Conservation (phyloP, 1,284 basidiomycete genomes). For the Cerrena zonata region DNA sequence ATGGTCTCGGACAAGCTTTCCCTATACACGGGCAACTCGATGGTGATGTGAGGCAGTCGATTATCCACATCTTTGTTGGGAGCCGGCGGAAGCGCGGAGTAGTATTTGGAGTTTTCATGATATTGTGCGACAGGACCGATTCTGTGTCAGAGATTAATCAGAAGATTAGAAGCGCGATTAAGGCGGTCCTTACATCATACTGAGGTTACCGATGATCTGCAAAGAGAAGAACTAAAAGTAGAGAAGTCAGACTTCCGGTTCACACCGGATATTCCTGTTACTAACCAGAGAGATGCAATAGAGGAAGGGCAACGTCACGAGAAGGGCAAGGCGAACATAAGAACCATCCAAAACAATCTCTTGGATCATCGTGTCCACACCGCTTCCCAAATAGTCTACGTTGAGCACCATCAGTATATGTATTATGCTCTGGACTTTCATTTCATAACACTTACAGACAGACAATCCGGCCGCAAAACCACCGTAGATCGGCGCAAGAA, state of each 20-base stretch:
- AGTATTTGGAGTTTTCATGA: conserved; percentile 68
- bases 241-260: conserved; percentile 2
- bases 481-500: conserved; percentile 76
- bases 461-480: conserved; percentile 65
- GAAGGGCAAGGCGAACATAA: conserved; percentile 58
- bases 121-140: conserved; percentile 72
- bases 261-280: conserved; percentile 9
- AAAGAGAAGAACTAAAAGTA: conserved; percentile 56
- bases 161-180: background rate
- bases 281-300: conserved; percentile 69
- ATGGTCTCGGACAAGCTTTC: conserved; percentile 65
- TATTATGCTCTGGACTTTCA: background rate
- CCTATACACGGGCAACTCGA: conserved; percentile 79
- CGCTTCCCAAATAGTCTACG: conserved; percentile 64
- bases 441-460: conserved; percentile 42
- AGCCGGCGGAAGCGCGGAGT: conserved; percentile 54
- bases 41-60: conserved; percentile 65
- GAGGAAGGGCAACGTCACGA: conserved; percentile 61
- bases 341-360: conserved; percentile 66
- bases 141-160: conserved; percentile 24
- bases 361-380: conserved; percentile 51
- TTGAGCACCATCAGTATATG: no score
- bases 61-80: conserved; percentile 59
- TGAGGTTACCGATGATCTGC: conserved; percentile 55
- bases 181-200: conserved; percentile 43